Percentiles rank a stretch among this genome's conserved stretches.
These are phyloP conservation scores for Piper betle DNA, from an alignment of 164 flowering plant genomes.

Conservation along the genomic window DNA sequence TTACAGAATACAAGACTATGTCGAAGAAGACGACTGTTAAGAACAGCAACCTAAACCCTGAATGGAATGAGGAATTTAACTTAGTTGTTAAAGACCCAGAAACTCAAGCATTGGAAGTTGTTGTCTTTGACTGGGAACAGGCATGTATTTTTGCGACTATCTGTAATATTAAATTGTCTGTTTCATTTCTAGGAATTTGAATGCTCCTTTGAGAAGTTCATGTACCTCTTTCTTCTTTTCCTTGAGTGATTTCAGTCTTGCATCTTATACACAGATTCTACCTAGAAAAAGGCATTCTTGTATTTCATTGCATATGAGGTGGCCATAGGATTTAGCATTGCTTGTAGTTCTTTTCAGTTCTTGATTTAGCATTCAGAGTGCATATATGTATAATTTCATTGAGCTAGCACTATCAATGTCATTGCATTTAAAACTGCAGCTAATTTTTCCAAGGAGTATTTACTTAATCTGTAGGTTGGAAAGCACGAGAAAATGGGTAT, in stretches of 20 bases:
- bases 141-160: slow-evolving; percentile 11
- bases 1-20: slow-evolving; percentile 57
- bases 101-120: slow-evolving; percentile 48
- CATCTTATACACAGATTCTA: not conserved
- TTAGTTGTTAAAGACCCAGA: slow-evolving; percentile 60
- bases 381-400: too few species aligned
- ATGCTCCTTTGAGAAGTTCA: not conserved
- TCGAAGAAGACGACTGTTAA: slow-evolving; percentile 23
- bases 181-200: not conserved
- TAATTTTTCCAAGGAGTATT: slow-evolving; percentile 15
- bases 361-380: too few species aligned
- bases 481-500: slow-evolving; percentile 79
- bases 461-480: too few species aligned
- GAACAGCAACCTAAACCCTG: slow-evolving; percentile 69
- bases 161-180: not conserved
- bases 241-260: not conserved
- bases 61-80: slow-evolving; percentile 82
- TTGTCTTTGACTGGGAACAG: slow-evolving; percentile 81
- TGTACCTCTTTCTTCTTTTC: not conserved
- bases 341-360: too few species aligned
- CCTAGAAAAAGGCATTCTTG: not conserved
- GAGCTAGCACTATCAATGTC: too few species aligned
- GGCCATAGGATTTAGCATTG: too few species aligned
- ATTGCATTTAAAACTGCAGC: too few species aligned
- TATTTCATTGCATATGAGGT: too few species aligned